Base-by-base conservation (phyloP, 306 rosid genomes). In the Cyamopsis tetragonoloba region DNA sequence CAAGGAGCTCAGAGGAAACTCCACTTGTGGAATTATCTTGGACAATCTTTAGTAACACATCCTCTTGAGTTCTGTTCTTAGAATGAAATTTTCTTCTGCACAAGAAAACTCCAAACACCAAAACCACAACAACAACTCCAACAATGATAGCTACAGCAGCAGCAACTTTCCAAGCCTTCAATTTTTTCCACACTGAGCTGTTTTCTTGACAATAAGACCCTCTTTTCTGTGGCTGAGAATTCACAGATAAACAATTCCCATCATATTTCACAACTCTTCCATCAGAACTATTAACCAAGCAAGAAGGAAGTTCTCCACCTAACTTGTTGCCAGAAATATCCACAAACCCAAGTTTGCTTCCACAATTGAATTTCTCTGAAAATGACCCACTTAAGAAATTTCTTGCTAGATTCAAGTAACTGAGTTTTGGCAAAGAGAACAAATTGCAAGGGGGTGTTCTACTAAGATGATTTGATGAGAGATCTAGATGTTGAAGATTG, bases 401-500 rank as follows among this genome's bases (percentile, higher is more conserved):
- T 62, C 74, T 74, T 44, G 83, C 92, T 70, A 88, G 70, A 76
- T 88, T 83, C 72, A 91, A 80, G 66, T 88, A 88, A 78, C 83
- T 85, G 54, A 91, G 62, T 58, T 68, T 75, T 39, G 90, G 78
- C 72, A 84, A 66, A 55, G 84, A 80, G 80, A 91, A 91, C 84
- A 91, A 50, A 46, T 71, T 38, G 27, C 86, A 26, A 35, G 88
- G 95, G 5, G 88, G 87, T 4, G 66, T 61, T 70, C 88, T 82
- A 27, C 73, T 80, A 32, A 91, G 81, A 53, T 63, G 48, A 81
- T 88, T 91, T 82, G 73, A 82, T 54, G 97, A 91, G 8, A 88
- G 55, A 68, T 91, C 95, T 47, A 91, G 85, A 78, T 91, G 92
- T 71, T 91, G 97, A 86, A 88, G 95, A 50, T 77, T 83, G 75